phyloP scores from a whole-genome alignment of 805 yeast genomes.

The Monosporozyma yasuniensis region DNA sequence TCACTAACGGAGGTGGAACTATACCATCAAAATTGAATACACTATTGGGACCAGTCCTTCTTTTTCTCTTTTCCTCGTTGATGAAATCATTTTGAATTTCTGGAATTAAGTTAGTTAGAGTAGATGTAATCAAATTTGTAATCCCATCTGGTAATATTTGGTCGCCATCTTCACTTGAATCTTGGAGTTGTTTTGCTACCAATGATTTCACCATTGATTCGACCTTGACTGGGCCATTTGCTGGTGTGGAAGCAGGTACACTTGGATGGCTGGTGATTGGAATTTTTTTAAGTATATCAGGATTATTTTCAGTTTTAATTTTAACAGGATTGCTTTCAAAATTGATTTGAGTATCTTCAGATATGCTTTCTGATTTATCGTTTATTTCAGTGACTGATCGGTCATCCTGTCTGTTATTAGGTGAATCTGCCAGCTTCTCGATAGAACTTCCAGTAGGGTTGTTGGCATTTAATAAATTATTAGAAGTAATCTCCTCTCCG shows the following conservation, averaged over 20 bases:
- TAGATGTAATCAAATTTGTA: conserved; percentile 17
- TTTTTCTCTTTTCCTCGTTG: conserved; percentile 4
- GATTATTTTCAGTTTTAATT: neutral
- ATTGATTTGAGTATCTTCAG: neutral
- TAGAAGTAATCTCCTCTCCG: neutral
- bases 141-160: conserved; percentile 11
- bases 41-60: conserved; percentile 11
- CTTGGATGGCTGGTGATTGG: neutral
- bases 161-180: conserved; percentile 7
- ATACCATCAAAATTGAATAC: conserved; percentile 25
- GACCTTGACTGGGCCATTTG: conserved; percentile 7
- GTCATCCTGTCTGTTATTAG: neutral
- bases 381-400: neutral
- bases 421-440: neutral
- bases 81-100: conserved; percentile 7
- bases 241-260: too few species aligned
- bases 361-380: neutral
- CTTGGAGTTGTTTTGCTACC: conserved; percentile 17
- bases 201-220: conserved; percentile 15
- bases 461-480: too few species aligned
- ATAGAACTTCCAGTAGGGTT: neutral
- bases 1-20: conserved; percentile 17
- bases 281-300: neutral
- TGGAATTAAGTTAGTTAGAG: conserved; percentile 20
- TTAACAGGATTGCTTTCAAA: neutral